Evolutionary conservation across 202 grass and related monocot species (phyloP), one percentile per base, ranked within the genome.

Genomic region (Cymbopogon flexuosus): DNA sequence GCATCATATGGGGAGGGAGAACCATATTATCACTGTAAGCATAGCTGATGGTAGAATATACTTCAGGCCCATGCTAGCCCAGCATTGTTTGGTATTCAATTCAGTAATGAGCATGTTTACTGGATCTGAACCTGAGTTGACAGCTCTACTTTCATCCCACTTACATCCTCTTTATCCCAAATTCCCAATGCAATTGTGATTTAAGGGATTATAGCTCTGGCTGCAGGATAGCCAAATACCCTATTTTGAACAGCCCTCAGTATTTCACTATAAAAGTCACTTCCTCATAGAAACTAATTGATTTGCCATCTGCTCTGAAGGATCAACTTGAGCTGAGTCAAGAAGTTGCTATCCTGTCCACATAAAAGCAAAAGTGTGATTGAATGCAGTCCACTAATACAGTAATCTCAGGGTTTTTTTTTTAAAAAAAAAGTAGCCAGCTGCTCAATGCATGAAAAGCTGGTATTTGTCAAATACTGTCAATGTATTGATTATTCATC

Each of bases 1-100:
- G 65, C 31, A 68, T 60, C 59, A 62, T 49, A 51, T 37, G 30
- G 75, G 64, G 66, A 57, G 29, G 46, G 59, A 83, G 79, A 51
- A 81, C 49, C 80, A 54, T 86, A 75, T 77, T 74, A 37, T 62
- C 46, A 68, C 42, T 89, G 79, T 84, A 74, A 39, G 52, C 31
- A 84, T 27, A 87, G 67, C 83, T 86, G 83, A 71, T 81, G 61
- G 75, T 49, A 83, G 22, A 68, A 62, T 6, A 84, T 57, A 84
- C 18, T 73, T 58, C 49, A 72, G 81, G 40, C 60, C 77, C 81
- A 81, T 43, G 33, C 62, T 40, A 81, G 60, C 62, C 73, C 62
- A 69, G 66, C 62, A 70, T 41, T 65, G 63, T 70, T 73, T 62
- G 29, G 59, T 71, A 81, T 75, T 81, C 70, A 83, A 72, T 83